Conservation (phyloP, 768 basidiomycete species). For the Grammothele lineata region DNA sequence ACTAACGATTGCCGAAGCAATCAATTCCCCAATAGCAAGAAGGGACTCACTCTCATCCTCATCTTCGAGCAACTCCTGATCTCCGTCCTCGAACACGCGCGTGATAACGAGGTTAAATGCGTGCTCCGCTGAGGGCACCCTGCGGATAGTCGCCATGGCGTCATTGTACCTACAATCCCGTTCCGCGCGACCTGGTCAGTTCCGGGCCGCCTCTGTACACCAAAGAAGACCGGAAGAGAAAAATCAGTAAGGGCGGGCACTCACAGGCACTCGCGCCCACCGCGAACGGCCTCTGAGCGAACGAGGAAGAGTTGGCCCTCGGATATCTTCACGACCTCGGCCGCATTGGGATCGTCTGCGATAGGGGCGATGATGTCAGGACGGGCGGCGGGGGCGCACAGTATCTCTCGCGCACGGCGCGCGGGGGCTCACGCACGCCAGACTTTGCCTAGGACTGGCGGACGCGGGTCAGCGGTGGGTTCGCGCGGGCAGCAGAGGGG, state of each 20-base stretch:
- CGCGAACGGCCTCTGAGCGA: constrained; percentile 85
- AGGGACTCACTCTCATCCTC: constrained; percentile 74
- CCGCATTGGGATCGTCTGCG: constrained; percentile 88
- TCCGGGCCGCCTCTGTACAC: too few relatives aligned
- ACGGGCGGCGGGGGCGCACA: too few relatives aligned
- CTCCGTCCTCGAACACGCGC: constrained; percentile 95
- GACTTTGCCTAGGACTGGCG: constrained; percentile 81
- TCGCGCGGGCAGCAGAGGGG: not conserved
- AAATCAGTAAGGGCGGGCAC: too few relatives aligned
- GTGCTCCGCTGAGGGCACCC: constrained; percentile 71
- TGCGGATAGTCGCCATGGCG: constrained; percentile 90
- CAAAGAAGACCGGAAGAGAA: too few relatives aligned
- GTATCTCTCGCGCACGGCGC: not conserved
- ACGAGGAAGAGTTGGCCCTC: constrained; percentile 89
- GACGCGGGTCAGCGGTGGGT: constrained; percentile 15
- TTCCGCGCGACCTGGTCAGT: not conserved
- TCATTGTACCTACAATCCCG: constrained; percentile 79
- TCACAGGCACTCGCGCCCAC: constrained; percentile 96
- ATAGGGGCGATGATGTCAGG: constrained; percentile 24
- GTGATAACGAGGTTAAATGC: constrained; percentile 91
- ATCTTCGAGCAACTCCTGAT: constrained; percentile 91
- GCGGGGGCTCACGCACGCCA: constrained; percentile 67
- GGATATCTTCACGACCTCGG: constrained; percentile 93
- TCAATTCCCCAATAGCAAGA: too few relatives aligned
- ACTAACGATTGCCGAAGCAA: too few relatives aligned